Percentiles rank a stretch among this genome's conserved stretches.
Conservation (phyloP, 768 basidiomycete species). For the Suillus bovinus region DNA sequence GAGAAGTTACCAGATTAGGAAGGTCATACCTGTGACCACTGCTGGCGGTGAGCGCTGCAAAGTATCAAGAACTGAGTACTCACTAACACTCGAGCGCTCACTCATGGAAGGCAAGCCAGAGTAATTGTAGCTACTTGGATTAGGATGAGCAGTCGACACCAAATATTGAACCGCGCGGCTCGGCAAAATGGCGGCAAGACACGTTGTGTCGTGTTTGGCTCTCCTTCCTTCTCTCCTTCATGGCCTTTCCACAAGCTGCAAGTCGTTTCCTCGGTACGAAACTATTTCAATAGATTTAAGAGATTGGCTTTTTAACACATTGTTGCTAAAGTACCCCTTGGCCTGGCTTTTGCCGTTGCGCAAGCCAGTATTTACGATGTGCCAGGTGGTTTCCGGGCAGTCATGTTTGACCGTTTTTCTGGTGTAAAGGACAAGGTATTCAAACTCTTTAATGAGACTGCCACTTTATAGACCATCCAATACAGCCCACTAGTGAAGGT, state of each 20-base stretch:
- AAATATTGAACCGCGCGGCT: background rate
- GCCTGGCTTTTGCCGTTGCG: constrained; percentile 41
- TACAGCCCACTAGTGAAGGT: constrained; percentile 84
- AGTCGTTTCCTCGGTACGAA: constrained; percentile 48
- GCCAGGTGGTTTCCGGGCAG: constrained; percentile 89
- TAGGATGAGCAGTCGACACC: too few species aligned
- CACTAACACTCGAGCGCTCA: too few species aligned
- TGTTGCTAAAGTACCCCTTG: constrained; percentile 32
- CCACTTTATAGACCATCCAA: constrained; percentile 9
- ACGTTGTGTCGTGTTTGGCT: constrained; percentile 27
- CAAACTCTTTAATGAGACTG: background rate
- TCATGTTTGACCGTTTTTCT: constrained; percentile 97
- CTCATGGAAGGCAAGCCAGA: too few species aligned
- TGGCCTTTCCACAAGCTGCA: constrained; percentile 53
- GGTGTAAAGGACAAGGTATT: constrained; percentile 82
- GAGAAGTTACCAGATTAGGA: background rate
- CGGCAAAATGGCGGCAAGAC: background rate
- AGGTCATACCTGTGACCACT: too few species aligned
- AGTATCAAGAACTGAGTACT: too few species aligned
- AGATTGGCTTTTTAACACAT: constrained; percentile 14
- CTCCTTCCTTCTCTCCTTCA: constrained; percentile 23
- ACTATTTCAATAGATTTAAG: background rate
- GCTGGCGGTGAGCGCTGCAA: too few species aligned
- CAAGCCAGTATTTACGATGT: constrained; percentile 69
- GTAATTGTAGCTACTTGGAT: too few species aligned